Evolutionary conservation across 2,329 filamentous ascomycete species (phyloP).

Genomic region (Sclerotinia borealis): DNA sequence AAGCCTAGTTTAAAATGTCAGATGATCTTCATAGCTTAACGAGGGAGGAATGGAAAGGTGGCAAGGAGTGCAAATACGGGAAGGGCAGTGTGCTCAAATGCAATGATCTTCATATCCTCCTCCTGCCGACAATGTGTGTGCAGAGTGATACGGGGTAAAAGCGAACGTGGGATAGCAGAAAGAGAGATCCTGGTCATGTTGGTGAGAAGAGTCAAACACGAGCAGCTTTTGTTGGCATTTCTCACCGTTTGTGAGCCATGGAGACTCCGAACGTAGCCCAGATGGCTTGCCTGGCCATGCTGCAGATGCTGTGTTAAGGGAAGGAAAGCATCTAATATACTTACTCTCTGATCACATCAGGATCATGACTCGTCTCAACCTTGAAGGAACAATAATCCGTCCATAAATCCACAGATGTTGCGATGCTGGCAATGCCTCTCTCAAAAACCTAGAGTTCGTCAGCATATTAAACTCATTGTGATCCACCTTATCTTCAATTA

Average conservation of each 20-base stretch:
- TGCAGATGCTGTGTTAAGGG: constrained; percentile 52
- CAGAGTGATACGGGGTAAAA: constrained; percentile 36
- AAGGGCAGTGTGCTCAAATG: constrained; percentile 47
- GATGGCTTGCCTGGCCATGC: constrained; percentile 29
- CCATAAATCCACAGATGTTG: constrained; percentile 93
- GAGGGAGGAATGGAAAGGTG: constrained; percentile 30
- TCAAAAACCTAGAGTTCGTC: constrained; percentile 69
- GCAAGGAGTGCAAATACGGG: constrained; percentile 57
- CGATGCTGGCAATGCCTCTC: constrained; percentile 86
- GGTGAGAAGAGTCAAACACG: constrained; percentile 57
- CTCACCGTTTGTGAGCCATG: constrained; percentile 59
- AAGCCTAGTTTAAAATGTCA: constrained; percentile 50
- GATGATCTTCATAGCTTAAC: constrained; percentile 15
- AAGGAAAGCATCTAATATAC: constrained; percentile 65
- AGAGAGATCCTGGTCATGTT: constrained; percentile 56
- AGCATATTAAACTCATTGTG: constrained; percentile 20
- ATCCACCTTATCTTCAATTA: constrained; percentile 37
- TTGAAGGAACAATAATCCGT: constrained; percentile 97
- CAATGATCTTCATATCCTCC: constrained; percentile 43
- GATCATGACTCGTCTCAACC: constrained; percentile 91
- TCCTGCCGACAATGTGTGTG: constrained; percentile 34
- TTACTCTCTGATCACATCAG: constrained; percentile 99
- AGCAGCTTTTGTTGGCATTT: constrained; percentile 57
- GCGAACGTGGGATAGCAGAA: constrained; percentile 41
- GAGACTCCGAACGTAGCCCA: constrained; percentile 32